These are phyloP conservation scores for Globisporangium nagaii DNA, from an alignment of 352 stramenopile genomes.

Conservation along the genomic window DNA sequence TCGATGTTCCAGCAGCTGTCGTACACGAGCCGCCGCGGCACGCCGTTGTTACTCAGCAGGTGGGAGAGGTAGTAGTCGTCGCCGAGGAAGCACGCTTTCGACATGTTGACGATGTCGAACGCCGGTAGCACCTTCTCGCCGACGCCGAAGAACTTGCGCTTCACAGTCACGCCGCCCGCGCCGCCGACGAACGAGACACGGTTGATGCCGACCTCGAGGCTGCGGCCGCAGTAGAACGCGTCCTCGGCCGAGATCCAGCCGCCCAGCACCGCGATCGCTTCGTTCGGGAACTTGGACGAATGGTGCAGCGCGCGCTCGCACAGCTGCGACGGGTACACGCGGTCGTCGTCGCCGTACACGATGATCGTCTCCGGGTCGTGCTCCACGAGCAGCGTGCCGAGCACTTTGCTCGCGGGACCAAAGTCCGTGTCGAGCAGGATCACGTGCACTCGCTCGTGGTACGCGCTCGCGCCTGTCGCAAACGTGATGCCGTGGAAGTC, in stretches of 20 bases:
- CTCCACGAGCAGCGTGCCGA: conserved; percentile 42
- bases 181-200: conserved; percentile 51
- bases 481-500: conserved; percentile 32
- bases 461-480: conserved; percentile 24
- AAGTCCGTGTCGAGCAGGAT: conserved; percentile 48
- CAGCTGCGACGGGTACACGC: conserved; percentile 30
- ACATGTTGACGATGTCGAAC: conserved; percentile 38
- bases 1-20: conserved; percentile 54
- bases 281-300: conserved; percentile 36
- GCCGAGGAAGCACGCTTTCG: conserved; percentile 39
- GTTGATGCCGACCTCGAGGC: conserved; percentile 40
- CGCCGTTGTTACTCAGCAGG: conserved; percentile 29
- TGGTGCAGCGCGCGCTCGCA: conserved; percentile 36
- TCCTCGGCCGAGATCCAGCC: conserved; percentile 49
- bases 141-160: conserved; percentile 42
- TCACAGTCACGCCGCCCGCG: conserved; percentile 38
- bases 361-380: conserved; percentile 55
- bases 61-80: conserved; percentile 56
- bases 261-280: conserved; percentile 41
- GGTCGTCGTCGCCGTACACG: conserved; percentile 53
- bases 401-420: conserved; percentile 46
- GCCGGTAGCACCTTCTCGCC: conserved; percentile 22
- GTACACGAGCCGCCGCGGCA: conserved; percentile 35
- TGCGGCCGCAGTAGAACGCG: conserved; percentile 43
- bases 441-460: conserved; percentile 25